Base-by-base conservation (phyloP, 352 stramenopile genomes). In the Elongisporangium prolatum region DNA sequence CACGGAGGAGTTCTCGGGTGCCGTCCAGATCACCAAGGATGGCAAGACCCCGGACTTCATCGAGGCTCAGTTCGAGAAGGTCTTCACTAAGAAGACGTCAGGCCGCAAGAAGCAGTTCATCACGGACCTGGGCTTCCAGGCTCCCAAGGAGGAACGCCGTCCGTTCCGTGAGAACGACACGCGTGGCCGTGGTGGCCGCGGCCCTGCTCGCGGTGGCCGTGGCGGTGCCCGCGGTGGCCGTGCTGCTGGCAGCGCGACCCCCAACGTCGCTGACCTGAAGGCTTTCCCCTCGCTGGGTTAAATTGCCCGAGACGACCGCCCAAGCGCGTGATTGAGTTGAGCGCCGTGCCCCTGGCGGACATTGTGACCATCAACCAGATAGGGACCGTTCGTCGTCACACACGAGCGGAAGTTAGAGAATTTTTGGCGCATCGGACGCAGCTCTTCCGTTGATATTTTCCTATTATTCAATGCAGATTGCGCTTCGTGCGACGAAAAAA, bases 61-160 rank as follows among this genome's bases (percentile, higher is more conserved):
- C 65, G 85, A 93, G 63, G 71, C 85, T 50, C 76, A 87, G 71
- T 95, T 81, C 72, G 85, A 97, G 67, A 97, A 98, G 79, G 89
- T 98, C 63, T 98, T 97, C 83, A 92, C 95, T 70, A 93, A 97
- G 66, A 98, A 98, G 88, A 97, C 91, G 57, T 92, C 87, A 58
- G 87, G 81, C 61, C 91, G 89, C 68, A 98, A 98, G 85, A 91
- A 97, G 77, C 74, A 97, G 69, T 48, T 96, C 69, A 76, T 95
- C 65, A 90, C 90, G 52, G 86, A 94, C 66, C 77, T 97, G 57
- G 89, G 78, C 57, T 93, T 90, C 75, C 75, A 83, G 69, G 72
- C 72, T 50, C 68, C 86, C 64, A 83, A 84, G 64, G 75, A 72
- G 48, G 78, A 93, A 68, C 85, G 74, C 59, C 74, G 74, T 61